These are phyloP conservation scores for Voacanga thouarsii DNA, from an alignment of 257 asterid species.

Conservation along the genomic window DNA sequence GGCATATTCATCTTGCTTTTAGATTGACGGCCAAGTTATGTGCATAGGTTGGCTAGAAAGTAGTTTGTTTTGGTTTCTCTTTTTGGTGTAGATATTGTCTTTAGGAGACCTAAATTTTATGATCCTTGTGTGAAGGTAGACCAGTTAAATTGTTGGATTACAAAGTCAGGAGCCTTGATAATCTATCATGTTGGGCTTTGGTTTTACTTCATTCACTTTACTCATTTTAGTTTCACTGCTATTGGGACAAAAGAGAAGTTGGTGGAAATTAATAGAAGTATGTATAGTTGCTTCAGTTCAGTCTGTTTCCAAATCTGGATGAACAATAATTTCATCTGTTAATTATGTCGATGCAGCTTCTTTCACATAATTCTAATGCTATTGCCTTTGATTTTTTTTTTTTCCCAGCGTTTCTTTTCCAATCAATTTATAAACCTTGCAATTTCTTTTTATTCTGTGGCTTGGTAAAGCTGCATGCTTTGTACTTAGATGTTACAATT, in stretches of 20 bases:
- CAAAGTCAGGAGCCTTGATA: not conserved
- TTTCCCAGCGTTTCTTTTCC: not conserved
- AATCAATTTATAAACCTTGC: not conserved
- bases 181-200: not conserved
- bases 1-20: not conserved
- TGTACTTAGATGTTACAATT: not conserved
- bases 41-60: not conserved
- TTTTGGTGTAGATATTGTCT: not conserved
- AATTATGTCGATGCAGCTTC: not conserved
- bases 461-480: not conserved
- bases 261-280: no score
- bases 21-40: not conserved
- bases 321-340: no score
- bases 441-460: not conserved
- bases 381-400: not conserved
- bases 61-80: not conserved
- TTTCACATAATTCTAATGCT: conserved; percentile 13
- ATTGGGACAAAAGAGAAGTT: not conserved
- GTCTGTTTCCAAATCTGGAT: not conserved
- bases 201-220: not conserved
- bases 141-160: not conserved
- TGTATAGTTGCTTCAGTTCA: not conserved
- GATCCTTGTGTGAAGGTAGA: not conserved
- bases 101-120: no score
- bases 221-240: not conserved